Evolutionary conservation across 1,139 yeast genomes (phyloP).

Genomic region (Arxiozyma bovina): DNA sequence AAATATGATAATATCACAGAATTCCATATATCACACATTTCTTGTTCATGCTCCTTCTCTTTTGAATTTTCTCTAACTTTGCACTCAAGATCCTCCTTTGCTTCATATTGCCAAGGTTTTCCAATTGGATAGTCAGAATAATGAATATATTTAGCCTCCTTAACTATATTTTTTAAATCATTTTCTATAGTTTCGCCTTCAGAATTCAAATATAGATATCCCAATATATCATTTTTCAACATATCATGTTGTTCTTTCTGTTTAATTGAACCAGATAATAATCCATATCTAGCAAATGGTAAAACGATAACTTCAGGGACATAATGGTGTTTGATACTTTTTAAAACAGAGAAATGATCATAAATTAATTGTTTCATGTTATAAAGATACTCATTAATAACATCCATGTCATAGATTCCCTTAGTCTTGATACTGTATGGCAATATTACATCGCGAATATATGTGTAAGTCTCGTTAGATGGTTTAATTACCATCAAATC

Average conservation of each 20-base stretch:
- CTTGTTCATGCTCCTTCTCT: constrained; percentile 5
- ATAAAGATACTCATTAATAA: constrained; percentile 26
- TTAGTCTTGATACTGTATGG: constrained; percentile 17
- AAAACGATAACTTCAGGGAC: constrained; percentile 25
- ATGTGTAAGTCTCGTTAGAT: constrained; percentile 15
- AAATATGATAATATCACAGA: constrained; percentile 14
- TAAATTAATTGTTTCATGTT: constrained; percentile 23
- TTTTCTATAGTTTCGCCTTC: constrained; percentile 11
- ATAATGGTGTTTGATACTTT: constrained; percentile 20
- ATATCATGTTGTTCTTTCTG: constrained; percentile 16
- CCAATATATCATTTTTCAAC: constrained; percentile 22
- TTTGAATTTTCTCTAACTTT: constrained; percentile 5
- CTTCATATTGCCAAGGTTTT: constrained; percentile 28
- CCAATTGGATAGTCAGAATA: constrained; percentile 27
- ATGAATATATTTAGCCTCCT: constrained; percentile 26
- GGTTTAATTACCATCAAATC: constrained; percentile 31
- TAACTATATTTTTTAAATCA: constrained; percentile 9
- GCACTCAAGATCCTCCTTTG: constrained; percentile 20
- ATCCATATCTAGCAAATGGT: constrained; percentile 28
- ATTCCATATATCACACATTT: constrained; percentile 18
- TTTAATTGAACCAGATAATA: constrained; percentile 24
- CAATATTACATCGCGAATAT: constrained; percentile 13
- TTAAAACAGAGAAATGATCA: constrained; percentile 24
- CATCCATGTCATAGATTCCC: constrained; percentile 26
- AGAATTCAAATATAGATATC: constrained; percentile 18